These are phyloP conservation scores for Ochetophila trinervis DNA, from an alignment of 306 rosid genomes.

Conservation along the genomic window DNA sequence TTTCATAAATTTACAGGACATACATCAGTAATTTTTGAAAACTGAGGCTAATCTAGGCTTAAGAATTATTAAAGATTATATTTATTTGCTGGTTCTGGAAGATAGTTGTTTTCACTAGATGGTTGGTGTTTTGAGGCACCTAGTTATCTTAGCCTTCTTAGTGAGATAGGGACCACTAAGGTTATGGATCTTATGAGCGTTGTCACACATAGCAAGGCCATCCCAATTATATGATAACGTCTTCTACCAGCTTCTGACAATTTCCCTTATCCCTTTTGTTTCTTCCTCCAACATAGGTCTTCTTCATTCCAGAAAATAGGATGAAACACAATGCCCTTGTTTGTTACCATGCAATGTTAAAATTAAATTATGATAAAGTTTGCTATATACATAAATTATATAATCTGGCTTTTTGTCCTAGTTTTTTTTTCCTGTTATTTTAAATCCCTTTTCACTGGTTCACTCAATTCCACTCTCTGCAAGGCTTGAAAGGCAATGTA, in stretches of 20 bases:
- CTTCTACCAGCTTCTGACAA: slow-evolving; percentile 30
- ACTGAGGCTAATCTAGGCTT: too few species aligned
- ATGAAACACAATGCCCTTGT: slow-evolving; percentile 15
- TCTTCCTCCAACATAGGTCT: slow-evolving; percentile 25
- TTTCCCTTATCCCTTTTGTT: slow-evolving; percentile 36
- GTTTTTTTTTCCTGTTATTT: slow-evolving; percentile 22
- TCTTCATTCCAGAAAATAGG: slow-evolving; percentile 23
- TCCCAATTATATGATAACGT: slow-evolving; percentile 31
- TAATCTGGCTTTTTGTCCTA: slow-evolving; percentile 4
- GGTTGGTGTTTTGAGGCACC: background rate
- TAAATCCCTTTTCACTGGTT: slow-evolving; percentile 32
- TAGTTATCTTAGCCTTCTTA: slow-evolving; percentile 12
- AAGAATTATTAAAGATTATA: too few species aligned
- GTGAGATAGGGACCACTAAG: slow-evolving; percentile 39
- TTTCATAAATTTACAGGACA: too few species aligned
- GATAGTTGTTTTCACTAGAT: slow-evolving; percentile 14
- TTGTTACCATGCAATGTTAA: slow-evolving; percentile 3
- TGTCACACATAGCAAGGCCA: slow-evolving; percentile 22
- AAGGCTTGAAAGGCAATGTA: slow-evolving; percentile 46
- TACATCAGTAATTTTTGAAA: too few species aligned
- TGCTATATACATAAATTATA: slow-evolving; percentile 9
- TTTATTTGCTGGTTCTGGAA: background rate
- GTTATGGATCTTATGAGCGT: slow-evolving; percentile 17
- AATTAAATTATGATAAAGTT: background rate
- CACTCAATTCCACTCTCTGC: slow-evolving; percentile 13